Evolutionary conservation across 768 basidiomycete species (phyloP), one percentile per base, ranked within the genome.

Genomic region (Serpula lacrymans): DNA sequence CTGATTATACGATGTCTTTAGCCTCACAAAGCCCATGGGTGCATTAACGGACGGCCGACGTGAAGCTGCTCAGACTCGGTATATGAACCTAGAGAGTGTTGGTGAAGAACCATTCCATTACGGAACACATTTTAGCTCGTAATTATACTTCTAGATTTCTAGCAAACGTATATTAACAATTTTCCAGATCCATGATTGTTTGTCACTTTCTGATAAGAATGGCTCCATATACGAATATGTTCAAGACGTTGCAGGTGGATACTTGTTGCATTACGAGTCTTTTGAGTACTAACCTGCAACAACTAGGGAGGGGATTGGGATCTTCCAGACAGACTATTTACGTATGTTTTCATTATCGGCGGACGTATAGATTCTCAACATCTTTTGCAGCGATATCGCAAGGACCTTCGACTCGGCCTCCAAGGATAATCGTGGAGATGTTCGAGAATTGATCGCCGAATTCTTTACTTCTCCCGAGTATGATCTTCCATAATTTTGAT

Each of bases 171-270:
- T n/a, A 33, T 16, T 25, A 13, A 23, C 36, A 33, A 14, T 32
- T 36, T 6, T 34, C 24, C 33, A 62, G 60, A 42, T 94, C 91
- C 3, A 96, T 96, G 93, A 95, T 92, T 43, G 88, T 93, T 32
- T 94, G 91, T 66, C 92, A 95, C 50, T 96, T 88, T 66, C 65
- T 95, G 51, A 94, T 97, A 40, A 76, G 94, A 16, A 66, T 94
- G 52, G 80, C 84, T 11, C 94, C 94, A 0, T 97, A 87, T 58
- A 94, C 92, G 18, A 82, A 85, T 54, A 94, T 95, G 84, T 97
- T 94, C 72, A 90, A 93, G 65, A 90, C 88, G 2, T 63, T 96
- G 23, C 80, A 82, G 68, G 78, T 75, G 38, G 45, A 67, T 32
- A 27, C 16, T 14, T 21, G 17, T 18, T 42, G 21, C 13, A 29